A percentile compares a stretch with the other conserved stretches of the same genome.
These are phyloP conservation scores for Scheffersomyces spartinae DNA, from an alignment of 805 yeast species.

Conservation along the genomic window DNA sequence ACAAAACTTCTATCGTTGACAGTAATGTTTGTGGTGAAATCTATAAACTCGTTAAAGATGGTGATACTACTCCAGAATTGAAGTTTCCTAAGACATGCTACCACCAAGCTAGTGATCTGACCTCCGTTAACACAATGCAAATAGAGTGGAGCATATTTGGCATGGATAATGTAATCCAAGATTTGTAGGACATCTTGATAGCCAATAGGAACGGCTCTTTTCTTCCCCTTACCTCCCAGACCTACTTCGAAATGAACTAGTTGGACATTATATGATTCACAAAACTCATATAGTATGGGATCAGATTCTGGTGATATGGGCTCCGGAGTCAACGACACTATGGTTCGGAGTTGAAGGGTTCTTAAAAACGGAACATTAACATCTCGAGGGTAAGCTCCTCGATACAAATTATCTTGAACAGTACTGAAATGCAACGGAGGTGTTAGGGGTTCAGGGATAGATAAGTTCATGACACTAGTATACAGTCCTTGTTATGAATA, in stretches of 20 bases:
- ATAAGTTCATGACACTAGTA: too few species aligned
- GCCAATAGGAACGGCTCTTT: constrained; percentile 73
- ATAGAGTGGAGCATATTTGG: constrained; percentile 56
- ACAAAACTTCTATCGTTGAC: constrained; percentile 77
- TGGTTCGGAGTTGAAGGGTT: constrained; percentile 54
- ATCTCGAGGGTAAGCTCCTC: constrained; percentile 84
- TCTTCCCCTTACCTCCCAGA: constrained; percentile 65
- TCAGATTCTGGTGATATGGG: constrained; percentile 50
- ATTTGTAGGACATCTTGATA: constrained; percentile 48
- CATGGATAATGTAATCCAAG: constrained; percentile 49
- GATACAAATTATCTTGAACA: constrained; percentile 55
- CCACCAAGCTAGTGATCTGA: constrained; percentile 68
- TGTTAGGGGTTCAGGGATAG: too few species aligned
- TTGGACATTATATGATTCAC: constrained; percentile 40
- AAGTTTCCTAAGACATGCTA: constrained; percentile 77
- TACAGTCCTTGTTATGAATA: too few species aligned
- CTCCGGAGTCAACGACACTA: constrained; percentile 70
- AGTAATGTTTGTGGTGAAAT: constrained; percentile 66
- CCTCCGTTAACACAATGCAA: constrained; percentile 88
- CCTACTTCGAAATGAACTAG: constrained; percentile 60
- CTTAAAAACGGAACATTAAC: constrained; percentile 58
- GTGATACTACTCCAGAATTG: constrained; percentile 86
- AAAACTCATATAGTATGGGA: constrained; percentile 38
- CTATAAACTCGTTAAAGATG: constrained; percentile 73
- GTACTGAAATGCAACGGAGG: constrained; percentile 75